Conservation (phyloP, 768 basidiomycete species). For the Mycena galericulata region DNA sequence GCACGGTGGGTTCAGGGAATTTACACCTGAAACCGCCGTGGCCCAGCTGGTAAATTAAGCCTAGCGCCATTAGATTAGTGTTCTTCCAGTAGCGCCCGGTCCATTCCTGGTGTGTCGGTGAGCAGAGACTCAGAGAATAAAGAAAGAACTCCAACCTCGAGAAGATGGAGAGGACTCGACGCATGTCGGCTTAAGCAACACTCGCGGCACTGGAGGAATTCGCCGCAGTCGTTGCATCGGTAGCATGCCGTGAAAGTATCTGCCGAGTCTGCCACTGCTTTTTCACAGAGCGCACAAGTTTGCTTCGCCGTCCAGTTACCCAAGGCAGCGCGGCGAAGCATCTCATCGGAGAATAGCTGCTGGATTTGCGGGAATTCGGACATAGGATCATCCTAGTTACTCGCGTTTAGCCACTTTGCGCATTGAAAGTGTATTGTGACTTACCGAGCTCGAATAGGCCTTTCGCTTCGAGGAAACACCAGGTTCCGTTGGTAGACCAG, state of each 20-base stretch:
- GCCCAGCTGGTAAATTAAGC: slow-evolving; percentile 32
- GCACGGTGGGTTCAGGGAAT: neutral
- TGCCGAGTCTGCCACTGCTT: neutral
- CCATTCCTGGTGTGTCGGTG: slow-evolving; percentile 26
- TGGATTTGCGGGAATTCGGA: neutral
- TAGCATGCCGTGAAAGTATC: neutral
- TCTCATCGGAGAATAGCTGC: slow-evolving; percentile 6
- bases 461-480: slow-evolving; percentile 9
- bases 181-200: neutral
- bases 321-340: neutral
- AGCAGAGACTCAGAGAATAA: neutral
- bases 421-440: neutral
- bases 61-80: neutral
- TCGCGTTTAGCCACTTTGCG: neutral
- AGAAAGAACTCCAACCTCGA: neutral
- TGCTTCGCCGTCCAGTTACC: neutral
- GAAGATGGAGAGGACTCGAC: neutral
- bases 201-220: slow-evolving; percentile 2
- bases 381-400: slow-evolving; percentile 14
- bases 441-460: neutral
- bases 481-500: neutral
- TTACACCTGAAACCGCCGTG: slow-evolving; percentile 24
- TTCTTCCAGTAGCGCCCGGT: slow-evolving; percentile 19
- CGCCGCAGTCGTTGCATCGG: slow-evolving; percentile 14
- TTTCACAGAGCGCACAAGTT: neutral